Percentiles rank a stretch among this genome's conserved stretches.
Evolutionary conservation across 441 rosid genomes (phyloP).

Genomic region (Populus hybrid): DNA sequence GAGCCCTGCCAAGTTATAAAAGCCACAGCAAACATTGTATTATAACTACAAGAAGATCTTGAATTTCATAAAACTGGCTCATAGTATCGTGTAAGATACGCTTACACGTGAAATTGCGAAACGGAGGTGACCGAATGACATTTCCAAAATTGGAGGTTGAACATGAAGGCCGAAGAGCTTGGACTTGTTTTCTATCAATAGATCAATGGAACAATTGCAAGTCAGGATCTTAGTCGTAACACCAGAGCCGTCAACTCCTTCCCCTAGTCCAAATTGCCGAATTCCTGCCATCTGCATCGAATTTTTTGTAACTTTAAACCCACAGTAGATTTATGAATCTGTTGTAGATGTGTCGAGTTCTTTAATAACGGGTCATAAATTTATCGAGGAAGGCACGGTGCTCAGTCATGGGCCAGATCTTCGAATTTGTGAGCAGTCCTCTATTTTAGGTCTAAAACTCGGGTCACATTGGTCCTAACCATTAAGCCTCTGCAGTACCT

Average conservation of each 20-base stretch:
- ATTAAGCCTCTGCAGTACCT: neutral
- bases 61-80: neutral
- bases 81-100: neutral
- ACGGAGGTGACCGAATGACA: conserved; percentile 58
- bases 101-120: conserved; percentile 60
- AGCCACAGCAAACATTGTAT: neutral
- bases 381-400: too few species aligned
- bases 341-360: neutral
- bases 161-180: conserved; percentile 72
- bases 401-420: neutral
- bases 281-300: conserved; percentile 49
- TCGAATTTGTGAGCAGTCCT: neutral
- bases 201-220: conserved; percentile 55
- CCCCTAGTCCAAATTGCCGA: conserved; percentile 51
- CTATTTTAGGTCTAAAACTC: too few species aligned
- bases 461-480: neutral
- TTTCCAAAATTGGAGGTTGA: conserved; percentile 48
- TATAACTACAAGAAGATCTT: neutral
- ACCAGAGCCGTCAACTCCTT: conserved; percentile 76
- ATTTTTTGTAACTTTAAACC: neutral
- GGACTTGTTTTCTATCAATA: conserved; percentile 71
- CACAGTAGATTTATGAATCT: neutral
- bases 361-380: neutral
- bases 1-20: conserved; percentile 37
- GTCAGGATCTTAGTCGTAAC: conserved; percentile 65